phyloP scores from a whole-genome alignment of 106 monocot species.

The Cymbidium sinense region DNA sequence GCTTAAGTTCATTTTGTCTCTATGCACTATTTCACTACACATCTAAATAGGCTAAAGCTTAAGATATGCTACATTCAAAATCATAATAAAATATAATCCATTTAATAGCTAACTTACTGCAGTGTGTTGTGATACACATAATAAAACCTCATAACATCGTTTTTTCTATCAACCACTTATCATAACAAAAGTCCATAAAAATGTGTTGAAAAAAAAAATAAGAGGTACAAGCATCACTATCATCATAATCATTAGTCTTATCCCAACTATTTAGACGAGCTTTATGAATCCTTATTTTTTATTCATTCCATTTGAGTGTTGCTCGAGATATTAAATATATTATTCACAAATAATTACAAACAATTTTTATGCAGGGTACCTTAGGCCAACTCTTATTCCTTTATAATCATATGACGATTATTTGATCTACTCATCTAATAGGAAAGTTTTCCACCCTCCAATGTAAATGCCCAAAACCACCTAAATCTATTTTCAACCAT shows the following conservation, averaged over 20 bases:
- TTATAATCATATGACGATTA: not conserved
- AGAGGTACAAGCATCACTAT: not conserved
- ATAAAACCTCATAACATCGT: not conserved
- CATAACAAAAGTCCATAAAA: not conserved
- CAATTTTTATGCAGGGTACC: not conserved
- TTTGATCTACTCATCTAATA: not conserved
- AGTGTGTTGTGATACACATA: not conserved
- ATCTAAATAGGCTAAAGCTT: too few species aligned
- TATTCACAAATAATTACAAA: not conserved
- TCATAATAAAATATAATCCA: too few species aligned
- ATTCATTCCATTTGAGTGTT: not conserved
- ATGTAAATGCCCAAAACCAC: not conserved
- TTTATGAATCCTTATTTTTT: not conserved
- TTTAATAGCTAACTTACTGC: too few species aligned
- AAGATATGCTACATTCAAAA: too few species aligned
- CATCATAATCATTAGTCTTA: not conserved
- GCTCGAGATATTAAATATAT: not conserved
- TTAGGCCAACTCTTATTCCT: not conserved
- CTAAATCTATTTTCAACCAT: too few species aligned
- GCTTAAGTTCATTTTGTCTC: not conserved
- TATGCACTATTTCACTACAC: too few species aligned
- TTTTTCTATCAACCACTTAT: not conserved
- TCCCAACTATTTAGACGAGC: not conserved
- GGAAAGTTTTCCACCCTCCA: not conserved
- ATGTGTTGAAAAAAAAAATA: not conserved